These are phyloP conservation scores for Laetiporus sulphureus DNA, from an alignment of 1,284 basidiomycete genomes.

Conservation along the genomic window DNA sequence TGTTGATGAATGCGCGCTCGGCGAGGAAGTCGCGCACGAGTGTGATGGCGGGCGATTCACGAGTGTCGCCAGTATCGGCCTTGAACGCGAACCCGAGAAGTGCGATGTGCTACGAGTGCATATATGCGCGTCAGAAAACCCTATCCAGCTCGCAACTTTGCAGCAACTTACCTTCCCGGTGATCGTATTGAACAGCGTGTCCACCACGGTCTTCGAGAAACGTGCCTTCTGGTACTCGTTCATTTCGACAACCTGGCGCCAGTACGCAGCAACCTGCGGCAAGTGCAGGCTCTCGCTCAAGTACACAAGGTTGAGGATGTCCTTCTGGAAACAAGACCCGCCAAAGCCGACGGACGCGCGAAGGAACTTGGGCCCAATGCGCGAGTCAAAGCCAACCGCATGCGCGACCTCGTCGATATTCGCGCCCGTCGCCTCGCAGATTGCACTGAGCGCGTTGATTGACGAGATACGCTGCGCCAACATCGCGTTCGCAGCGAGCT, in stretches of 20 bases:
- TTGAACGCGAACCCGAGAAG: conserved; percentile 97
- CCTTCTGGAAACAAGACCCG: conserved; percentile 99
- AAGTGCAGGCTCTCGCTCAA: conserved; percentile 90
- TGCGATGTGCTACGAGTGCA: conserved; percentile 71
- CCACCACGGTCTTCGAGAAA: conserved; percentile 87
- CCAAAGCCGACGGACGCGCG: conserved; percentile 96
- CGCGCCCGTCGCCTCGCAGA: conserved; percentile 99
- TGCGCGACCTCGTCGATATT: conserved; percentile 97
- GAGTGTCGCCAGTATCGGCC: conserved; percentile 95
- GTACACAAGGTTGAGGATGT: conserved; percentile 98
- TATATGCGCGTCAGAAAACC: conserved; percentile 8
- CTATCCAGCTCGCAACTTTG: too few relatives aligned
- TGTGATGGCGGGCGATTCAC: conserved; percentile 95
- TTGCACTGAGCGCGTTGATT: conserved; percentile 96
- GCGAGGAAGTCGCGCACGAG: conserved; percentile 91
- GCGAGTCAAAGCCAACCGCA: conserved; percentile 90
- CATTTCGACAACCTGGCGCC: conserved; percentile 92
- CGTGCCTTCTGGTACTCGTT: conserved; percentile 94
- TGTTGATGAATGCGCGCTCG: conserved; percentile 80
- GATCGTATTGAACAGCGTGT: conserved; percentile 97
- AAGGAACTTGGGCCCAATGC: conserved; percentile 94
- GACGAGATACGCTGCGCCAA: conserved; percentile 98
- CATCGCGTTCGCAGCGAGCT: conserved; percentile 98
- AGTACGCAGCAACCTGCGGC: conserved; percentile 97
- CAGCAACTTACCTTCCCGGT: conserved; percentile 68